phyloP scores from a whole-genome alignment of 1,284 basidiomycete species.

The Cryptococcus jaspeensis region DNA sequence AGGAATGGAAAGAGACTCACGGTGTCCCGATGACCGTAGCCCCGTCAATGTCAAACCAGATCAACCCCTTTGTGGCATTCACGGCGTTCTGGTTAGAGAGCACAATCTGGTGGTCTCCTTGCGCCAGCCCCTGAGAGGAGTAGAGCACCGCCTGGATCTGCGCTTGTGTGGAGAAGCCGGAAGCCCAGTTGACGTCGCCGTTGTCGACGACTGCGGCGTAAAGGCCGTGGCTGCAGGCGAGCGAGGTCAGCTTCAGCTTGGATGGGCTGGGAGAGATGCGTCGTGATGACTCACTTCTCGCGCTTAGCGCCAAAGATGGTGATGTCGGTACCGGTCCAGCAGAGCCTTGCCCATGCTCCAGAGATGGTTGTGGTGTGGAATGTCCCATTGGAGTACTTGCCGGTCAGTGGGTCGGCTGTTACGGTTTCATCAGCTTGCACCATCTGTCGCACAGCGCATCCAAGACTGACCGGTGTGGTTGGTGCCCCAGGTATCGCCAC shows the following conservation, averaged over 20 bases:
- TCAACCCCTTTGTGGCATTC: constrained; percentile 2
- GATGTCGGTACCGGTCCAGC: constrained; percentile 18
- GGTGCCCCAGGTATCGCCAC: constrained; percentile 15
- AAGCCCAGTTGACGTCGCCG: constrained; percentile 5
- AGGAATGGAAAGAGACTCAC: constrained; percentile 8
- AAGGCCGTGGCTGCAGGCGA: constrained; percentile 10
- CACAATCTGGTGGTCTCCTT: constrained; percentile 14
- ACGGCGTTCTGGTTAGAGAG: constrained; percentile 10
- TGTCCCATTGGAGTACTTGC: constrained; percentile 9
- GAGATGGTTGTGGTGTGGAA: constrained; percentile 13
- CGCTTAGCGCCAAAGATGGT: constrained; percentile 16
- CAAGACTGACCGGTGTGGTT: constrained; percentile 15
- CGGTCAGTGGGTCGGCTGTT: constrained; percentile 8
- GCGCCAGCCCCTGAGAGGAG: constrained; percentile 6
- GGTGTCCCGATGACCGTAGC: constrained; percentile 9
- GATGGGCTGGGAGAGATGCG: no score
- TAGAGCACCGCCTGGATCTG: constrained; percentile 10
- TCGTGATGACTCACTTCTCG: constrained; percentile 10
- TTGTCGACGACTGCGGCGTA: constrained; percentile 18
- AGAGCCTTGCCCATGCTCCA: constrained; percentile 11
- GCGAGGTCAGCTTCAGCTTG: no score
- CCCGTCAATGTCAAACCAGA: constrained; percentile 21
- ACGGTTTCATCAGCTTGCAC: background rate
- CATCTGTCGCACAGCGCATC: background rate
- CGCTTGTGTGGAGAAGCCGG: constrained; percentile 3